These are phyloP conservation scores for Paecilomyces sp. DNA, from an alignment of 2,329 filamentous ascomycete species.

Conservation along the genomic window DNA sequence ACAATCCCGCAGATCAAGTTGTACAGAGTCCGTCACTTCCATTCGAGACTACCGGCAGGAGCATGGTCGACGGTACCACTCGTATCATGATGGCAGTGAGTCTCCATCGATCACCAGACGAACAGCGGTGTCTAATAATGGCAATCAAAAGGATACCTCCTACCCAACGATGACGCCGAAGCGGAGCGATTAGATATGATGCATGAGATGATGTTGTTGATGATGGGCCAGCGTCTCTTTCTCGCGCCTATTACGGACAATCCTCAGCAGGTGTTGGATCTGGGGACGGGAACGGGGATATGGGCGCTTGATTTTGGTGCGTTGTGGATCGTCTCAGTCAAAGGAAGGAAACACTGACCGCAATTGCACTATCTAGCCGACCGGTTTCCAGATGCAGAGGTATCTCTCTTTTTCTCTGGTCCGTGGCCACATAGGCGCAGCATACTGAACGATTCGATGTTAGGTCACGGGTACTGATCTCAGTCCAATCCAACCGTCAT, in stretches of 20 bases:
- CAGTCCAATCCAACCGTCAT: constrained; percentile 1
- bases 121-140: background rate
- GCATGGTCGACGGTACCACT: constrained; percentile 14
- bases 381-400: background rate
- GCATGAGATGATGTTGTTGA: constrained; percentile 2
- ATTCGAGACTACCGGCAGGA: constrained; percentile 8
- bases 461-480: constrained; percentile 1
- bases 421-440: background rate
- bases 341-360: background rate
- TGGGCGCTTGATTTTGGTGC: background rate
- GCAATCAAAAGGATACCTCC: constrained; percentile 6
- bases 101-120: background rate
- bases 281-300: background rate
- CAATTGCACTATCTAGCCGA: background rate
- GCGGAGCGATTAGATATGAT: constrained; percentile 8
- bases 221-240: background rate
- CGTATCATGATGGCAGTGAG: background rate
- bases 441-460: background rate
- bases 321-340: background rate
- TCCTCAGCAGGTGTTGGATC: background rate
- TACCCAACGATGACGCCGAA: constrained; percentile 9
- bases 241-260: background rate
- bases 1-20: background rate
- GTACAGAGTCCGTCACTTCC: background rate
- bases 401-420: background rate